Evolutionary conservation across 352 stramenopile species (phyloP).

Genomic region (Phytopythium sindhum): DNA sequence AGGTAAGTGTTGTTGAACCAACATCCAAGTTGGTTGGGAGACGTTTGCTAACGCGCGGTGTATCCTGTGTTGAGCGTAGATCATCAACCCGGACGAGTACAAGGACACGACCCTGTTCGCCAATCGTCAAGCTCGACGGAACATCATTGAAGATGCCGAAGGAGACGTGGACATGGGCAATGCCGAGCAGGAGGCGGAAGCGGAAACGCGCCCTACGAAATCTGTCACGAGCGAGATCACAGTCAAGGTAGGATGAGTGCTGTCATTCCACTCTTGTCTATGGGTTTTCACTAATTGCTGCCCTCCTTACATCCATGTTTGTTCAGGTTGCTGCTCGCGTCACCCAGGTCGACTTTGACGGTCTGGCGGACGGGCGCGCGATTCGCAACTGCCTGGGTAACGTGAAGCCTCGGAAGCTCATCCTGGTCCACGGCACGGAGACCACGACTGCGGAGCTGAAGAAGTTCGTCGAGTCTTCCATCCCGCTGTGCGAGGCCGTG

Average conservation of each 20-base stretch:
- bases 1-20: constrained; percentile 27
- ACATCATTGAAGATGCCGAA: constrained; percentile 56
- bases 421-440: constrained; percentile 82
- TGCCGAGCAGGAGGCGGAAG: constrained; percentile 46
- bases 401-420: constrained; percentile 87
- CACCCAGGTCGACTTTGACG: constrained; percentile 82
- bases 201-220: constrained; percentile 77
- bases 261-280: neutral
- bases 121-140: constrained; percentile 61
- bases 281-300: neutral
- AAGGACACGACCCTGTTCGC: constrained; percentile 66
- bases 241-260: constrained; percentile 40
- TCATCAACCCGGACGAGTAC: constrained; percentile 82
- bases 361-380: constrained; percentile 74
- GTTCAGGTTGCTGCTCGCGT: constrained; percentile 69
- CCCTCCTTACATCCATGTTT: neutral
- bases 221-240: constrained; percentile 67
- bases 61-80: constrained; percentile 20
- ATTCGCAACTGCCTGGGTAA: constrained; percentile 88
- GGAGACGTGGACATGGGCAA: constrained; percentile 73
- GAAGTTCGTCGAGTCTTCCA: constrained; percentile 77
- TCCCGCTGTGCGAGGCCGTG: constrained; percentile 81
- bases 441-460: constrained; percentile 80
- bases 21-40: neutral
- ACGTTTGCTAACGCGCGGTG: neutral